Percentiles rank a stretch among this genome's conserved stretches.
Conservation (phyloP, 2,329 filamentous ascomycete species). For the Trichoderma hamatum region DNA sequence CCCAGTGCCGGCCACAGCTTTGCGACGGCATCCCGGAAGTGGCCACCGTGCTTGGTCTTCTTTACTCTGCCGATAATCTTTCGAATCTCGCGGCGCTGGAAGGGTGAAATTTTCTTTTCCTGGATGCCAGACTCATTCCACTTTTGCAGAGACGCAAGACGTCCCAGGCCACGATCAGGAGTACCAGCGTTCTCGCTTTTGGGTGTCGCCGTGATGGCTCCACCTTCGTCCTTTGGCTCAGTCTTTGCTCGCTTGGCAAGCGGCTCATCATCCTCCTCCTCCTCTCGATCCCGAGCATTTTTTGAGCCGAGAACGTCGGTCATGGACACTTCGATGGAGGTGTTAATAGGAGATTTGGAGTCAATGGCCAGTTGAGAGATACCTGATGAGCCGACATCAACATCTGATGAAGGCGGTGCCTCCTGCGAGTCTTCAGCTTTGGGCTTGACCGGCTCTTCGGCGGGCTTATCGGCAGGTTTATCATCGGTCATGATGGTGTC, state of each 20-base stretch:
- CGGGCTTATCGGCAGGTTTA: slow-evolving; percentile 32
- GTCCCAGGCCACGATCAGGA: slow-evolving; percentile 27
- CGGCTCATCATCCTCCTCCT: slow-evolving; percentile 67
- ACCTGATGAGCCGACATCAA: slow-evolving; percentile 42
- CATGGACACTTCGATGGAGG: slow-evolving; percentile 54
- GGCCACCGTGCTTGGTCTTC: slow-evolving; percentile 78
- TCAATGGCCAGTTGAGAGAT: slow-evolving; percentile 47
- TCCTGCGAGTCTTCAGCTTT: slow-evolving; percentile 30
- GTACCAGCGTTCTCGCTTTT: slow-evolving; percentile 30
- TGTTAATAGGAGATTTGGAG: slow-evolving; percentile 36
- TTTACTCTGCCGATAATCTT: slow-evolving; percentile 74
- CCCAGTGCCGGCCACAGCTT: slow-evolving; percentile 75
- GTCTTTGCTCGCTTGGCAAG: slow-evolving; percentile 81
- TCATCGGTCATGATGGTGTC: slow-evolving; percentile 39
- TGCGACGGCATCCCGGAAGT: slow-evolving; percentile 79
- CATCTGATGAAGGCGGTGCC: slow-evolving; percentile 38
- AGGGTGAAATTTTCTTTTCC: slow-evolving; percentile 56
- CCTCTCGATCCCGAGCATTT: slow-evolving; percentile 74
- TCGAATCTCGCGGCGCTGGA: slow-evolving; percentile 64
- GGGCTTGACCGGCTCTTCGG: slow-evolving; percentile 31
- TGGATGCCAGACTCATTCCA: slow-evolving; percentile 50
- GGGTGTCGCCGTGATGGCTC: slow-evolving; percentile 29
- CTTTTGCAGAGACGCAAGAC: slow-evolving; percentile 40
- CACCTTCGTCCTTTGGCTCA: slow-evolving; percentile 54
- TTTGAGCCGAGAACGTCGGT: slow-evolving; percentile 62